phyloP scores from a whole-genome alignment of 805 yeast species.

The Candida railenensis region DNA sequence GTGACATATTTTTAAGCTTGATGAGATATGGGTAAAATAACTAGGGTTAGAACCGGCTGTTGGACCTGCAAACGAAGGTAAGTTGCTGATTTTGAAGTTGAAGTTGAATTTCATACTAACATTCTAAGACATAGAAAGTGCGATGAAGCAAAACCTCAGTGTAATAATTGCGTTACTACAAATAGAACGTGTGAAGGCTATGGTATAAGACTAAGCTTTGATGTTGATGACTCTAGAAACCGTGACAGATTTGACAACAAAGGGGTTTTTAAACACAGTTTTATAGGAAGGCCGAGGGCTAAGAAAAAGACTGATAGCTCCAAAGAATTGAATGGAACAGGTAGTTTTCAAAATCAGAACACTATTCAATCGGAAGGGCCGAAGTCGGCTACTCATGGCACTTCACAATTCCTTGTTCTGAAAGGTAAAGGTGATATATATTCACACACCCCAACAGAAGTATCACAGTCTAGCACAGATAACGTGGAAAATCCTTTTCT shows the following conservation, averaged over 20 bases:
- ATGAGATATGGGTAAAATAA: slow-evolving; percentile 34
- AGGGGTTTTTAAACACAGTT: slow-evolving; percentile 41
- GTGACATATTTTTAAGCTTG: background rate
- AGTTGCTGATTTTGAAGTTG: slow-evolving; percentile 12
- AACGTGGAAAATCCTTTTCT: no score
- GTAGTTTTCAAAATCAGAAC: background rate
- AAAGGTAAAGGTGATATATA: no score
- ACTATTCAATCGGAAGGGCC: no score
- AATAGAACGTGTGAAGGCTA: slow-evolving; percentile 52
- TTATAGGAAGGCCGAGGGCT: slow-evolving; percentile 42
- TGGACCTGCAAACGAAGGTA: slow-evolving; percentile 56
- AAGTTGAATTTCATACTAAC: slow-evolving; percentile 2
- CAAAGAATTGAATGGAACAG: background rate
- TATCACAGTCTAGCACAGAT: no score
- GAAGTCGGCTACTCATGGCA: background rate
- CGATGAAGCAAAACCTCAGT: slow-evolving; percentile 53
- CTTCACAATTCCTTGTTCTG: background rate
- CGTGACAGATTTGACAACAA: slow-evolving; percentile 12
- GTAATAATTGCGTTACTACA: slow-evolving; percentile 46
- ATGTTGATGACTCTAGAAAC: slow-evolving; percentile 47
- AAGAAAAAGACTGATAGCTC: background rate
- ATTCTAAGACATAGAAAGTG: slow-evolving; percentile 49
- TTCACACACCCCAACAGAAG: no score
- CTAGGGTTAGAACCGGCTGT: slow-evolving; percentile 56
- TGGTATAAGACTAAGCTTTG: slow-evolving; percentile 47